These are phyloP conservation scores for Euptelea pleiosperma DNA, from an alignment of 164 flowering plant genomes.

Conservation along the genomic window DNA sequence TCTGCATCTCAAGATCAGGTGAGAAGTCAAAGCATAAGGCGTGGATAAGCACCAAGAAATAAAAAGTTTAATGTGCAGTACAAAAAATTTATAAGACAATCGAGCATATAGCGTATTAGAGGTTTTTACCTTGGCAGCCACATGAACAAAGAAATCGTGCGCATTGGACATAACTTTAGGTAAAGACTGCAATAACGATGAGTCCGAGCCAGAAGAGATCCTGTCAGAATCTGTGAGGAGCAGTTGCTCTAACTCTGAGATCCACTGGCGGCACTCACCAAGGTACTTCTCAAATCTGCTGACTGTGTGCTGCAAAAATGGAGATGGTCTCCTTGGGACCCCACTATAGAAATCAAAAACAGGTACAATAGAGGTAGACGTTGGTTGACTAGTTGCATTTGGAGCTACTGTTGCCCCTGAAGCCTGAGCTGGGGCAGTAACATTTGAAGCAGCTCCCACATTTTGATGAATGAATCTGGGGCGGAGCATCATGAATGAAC, in stretches of 20 bases:
- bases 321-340: constrained; percentile 84
- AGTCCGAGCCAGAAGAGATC: constrained; percentile 34
- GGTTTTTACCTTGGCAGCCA: constrained; percentile 83
- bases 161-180: constrained; percentile 92
- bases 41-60: not conserved
- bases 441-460: constrained; percentile 36
- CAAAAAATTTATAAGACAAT: not conserved
- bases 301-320: constrained; percentile 74
- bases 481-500: constrained; percentile 83
- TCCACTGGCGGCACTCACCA: constrained; percentile 82
- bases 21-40: not conserved
- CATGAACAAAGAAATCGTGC: constrained; percentile 94
- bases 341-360: constrained; percentile 87
- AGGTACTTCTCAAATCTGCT: constrained; percentile 80
- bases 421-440: constrained; percentile 48
- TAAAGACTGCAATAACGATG: constrained; percentile 72
- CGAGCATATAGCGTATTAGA: not conserved
- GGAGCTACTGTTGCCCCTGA: constrained; percentile 45
- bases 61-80: not conserved
- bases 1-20: too few relatives aligned
- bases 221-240: constrained; percentile 54
- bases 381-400: constrained; percentile 40
- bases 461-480: constrained; percentile 72
- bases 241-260: constrained; percentile 93
- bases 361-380: constrained; percentile 51